Conservation (phyloP, 768 basidiomycete species). For the Gautieria morchelliformis region DNA sequence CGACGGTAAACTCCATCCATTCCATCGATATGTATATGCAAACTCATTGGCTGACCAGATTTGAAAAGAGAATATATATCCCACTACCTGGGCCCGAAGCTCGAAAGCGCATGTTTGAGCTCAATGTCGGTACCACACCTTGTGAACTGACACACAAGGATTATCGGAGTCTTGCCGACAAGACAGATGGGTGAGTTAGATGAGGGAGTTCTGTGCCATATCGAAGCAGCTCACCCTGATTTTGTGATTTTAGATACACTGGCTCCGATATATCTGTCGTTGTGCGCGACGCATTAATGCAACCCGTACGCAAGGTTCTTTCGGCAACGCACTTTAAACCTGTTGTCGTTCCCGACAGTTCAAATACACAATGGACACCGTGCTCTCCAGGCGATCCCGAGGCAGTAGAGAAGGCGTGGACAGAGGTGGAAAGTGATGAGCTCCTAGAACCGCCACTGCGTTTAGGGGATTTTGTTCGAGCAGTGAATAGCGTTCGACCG, state of each 20-base stretch:
- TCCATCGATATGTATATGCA: neutral
- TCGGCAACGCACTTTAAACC: conserved; percentile 91
- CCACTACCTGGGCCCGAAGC: conserved; percentile 93
- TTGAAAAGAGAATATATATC: conserved; percentile 98
- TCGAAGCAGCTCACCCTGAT: neutral
- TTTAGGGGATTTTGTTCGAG: conserved; percentile 72
- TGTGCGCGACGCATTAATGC: conserved; percentile 96
- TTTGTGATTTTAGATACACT: conserved; percentile 46
- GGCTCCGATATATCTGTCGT: conserved; percentile 93
- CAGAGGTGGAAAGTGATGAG: conserved; percentile 79
- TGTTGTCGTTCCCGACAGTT: conserved; percentile 25
- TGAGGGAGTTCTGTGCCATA: neutral
- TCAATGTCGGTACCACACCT: conserved; percentile 90
- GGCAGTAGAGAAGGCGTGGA: conserved; percentile 84
- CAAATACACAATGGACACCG: conserved; percentile 69
- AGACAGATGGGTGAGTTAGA: conserved; percentile 65
- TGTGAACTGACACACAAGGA: conserved; percentile 73
- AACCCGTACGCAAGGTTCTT: conserved; percentile 93
- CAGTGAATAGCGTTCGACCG: conserved; percentile 67
- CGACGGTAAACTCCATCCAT: conserved; percentile 48
- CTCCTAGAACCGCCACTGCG: conserved; percentile 80
- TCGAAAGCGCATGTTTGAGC: conserved; percentile 89
- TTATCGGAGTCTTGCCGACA: conserved; percentile 70
- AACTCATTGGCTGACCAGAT: conserved; percentile 34
- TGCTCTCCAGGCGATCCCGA: conserved; percentile 90